Percentiles rank a stretch among this genome's conserved stretches.
Conservation (phyloP, 768 basidiomycete species). For the Pleurotus sapidus region DNA sequence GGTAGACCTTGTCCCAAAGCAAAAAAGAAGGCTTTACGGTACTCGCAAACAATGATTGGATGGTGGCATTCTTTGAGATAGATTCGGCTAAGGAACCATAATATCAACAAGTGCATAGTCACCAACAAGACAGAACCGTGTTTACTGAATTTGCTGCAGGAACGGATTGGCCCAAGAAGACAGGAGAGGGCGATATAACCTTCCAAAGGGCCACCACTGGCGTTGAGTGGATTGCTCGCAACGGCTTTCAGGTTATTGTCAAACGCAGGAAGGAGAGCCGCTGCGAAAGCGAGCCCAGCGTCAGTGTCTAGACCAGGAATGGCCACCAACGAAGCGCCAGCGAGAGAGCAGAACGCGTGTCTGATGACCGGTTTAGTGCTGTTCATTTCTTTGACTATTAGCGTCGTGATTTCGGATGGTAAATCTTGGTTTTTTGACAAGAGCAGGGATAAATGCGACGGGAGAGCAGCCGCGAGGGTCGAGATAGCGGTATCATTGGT, state of each 20-base stretch:
- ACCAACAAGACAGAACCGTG: constrained; percentile 9
- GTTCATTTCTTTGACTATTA: constrained; percentile 72
- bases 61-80: constrained; percentile 43
- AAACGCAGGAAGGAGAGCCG: constrained; percentile 54
- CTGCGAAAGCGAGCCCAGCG: constrained; percentile 50
- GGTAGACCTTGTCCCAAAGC: constrained; percentile 84
- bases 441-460: constrained; percentile 55
- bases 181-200: constrained; percentile 77
- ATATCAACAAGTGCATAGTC: constrained; percentile 10
- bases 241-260: constrained; percentile 70
- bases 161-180: constrained; percentile 59
- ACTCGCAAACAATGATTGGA: constrained; percentile 45
- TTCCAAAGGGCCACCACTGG: constrained; percentile 70
- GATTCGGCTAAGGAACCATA: constrained; percentile 32
- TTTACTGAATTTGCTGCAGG: constrained; percentile 28
- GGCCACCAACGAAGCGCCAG: constrained; percentile 59
- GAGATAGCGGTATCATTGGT: constrained; percentile 64
- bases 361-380: constrained; percentile 58
- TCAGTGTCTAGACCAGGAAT: constrained; percentile 36
- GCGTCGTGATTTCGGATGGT: constrained; percentile 37
- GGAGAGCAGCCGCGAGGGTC: constrained; percentile 52
- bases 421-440: constrained; percentile 41
- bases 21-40: constrained; percentile 80
- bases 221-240: constrained; percentile 54
- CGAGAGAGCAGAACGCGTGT: constrained; percentile 59